Percentiles rank a stretch among this genome's conserved stretches.
Conservation (phyloP, 2,329 filamentous ascomycete genomes). For the Pseudogymnoascus sp. region DNA sequence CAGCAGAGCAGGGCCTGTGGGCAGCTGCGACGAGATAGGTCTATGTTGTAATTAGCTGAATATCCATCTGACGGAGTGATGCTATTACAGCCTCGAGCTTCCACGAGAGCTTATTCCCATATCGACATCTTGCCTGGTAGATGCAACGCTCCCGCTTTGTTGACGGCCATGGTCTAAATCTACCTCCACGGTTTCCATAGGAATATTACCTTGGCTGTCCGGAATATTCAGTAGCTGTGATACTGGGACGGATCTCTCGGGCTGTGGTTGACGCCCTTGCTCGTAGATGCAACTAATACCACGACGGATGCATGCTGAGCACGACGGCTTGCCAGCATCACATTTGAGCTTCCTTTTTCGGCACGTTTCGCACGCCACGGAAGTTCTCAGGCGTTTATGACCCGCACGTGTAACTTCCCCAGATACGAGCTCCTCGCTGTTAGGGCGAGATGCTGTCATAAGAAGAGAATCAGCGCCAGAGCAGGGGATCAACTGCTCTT, state of each 20-base stretch:
- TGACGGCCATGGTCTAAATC: not conserved
- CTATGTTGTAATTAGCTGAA: not conserved
- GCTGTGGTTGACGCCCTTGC: slow-evolving; percentile 5
- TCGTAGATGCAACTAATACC: slow-evolving; percentile 1
- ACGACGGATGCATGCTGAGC: not conserved
- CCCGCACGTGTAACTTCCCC: slow-evolving; percentile 1
- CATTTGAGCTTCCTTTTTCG: slow-evolving; percentile 9
- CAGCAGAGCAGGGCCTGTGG: not conserved
- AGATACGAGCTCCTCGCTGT: not conserved
- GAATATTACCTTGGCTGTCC: not conserved
- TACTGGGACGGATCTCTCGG: not conserved
- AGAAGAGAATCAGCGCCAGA: not conserved
- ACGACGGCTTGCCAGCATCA: not conserved
- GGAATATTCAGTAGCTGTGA: not conserved
- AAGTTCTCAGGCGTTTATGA: not conserved
- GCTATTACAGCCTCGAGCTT: not conserved
- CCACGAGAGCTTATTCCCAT: not conserved
- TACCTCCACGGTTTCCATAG: not conserved
- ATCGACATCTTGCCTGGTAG: not conserved
- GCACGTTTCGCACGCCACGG: slow-evolving; percentile 9
- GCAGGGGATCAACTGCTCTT: not conserved
- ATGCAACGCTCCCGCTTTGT: not conserved
- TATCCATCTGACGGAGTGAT: not conserved
- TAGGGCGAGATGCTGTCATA: not conserved
- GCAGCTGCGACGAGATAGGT: not conserved